phyloP scores from a whole-genome alignment of 306 rosid species.

The Castanea mollissima region DNA sequence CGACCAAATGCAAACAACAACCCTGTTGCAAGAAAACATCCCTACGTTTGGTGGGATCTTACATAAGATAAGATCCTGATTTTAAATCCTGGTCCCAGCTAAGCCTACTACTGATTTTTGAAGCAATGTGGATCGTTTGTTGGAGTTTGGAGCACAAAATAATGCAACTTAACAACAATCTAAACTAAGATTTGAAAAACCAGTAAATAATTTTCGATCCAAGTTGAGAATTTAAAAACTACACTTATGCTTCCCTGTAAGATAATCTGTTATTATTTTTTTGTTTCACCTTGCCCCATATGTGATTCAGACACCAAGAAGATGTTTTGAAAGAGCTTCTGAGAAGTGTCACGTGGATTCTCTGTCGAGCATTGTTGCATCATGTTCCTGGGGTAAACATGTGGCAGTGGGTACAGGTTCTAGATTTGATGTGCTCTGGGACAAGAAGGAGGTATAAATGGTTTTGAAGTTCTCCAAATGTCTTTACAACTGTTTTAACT shows the following conservation, averaged over 20 bases:
- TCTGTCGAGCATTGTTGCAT: conserved; percentile 78
- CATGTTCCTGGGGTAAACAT: conserved; percentile 96
- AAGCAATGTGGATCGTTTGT: background rate
- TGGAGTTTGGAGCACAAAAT: background rate
- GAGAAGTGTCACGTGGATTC: conserved; percentile 81
- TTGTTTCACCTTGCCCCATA: conserved; percentile 5
- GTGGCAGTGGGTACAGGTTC: conserved; percentile 97
- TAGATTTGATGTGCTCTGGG: conserved; percentile 79
- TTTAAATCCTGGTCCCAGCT: background rate
- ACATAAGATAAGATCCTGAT: too few relatives aligned
- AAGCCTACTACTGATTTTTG: background rate
- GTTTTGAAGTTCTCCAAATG: background rate
- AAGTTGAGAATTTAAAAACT: background rate
- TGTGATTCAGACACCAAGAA: conserved; percentile 74
- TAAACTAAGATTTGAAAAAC: background rate
- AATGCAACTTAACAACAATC: background rate
- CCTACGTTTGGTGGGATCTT: background rate
- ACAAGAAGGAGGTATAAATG: conserved; percentile 59
- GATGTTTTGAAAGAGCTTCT: conserved; percentile 91
- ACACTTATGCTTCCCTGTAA: background rate
- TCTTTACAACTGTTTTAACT: background rate
- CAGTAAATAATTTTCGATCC: background rate
- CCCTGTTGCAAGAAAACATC: background rate
- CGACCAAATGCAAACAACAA: background rate
- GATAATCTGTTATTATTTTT: conserved; percentile 13